A percentile compares a stretch with the other conserved stretches of the same genome.
Evolutionary conservation across 2,329 filamentous ascomycete genomes (phyloP).

Genomic region (Pseudocercospora macadamiae): DNA sequence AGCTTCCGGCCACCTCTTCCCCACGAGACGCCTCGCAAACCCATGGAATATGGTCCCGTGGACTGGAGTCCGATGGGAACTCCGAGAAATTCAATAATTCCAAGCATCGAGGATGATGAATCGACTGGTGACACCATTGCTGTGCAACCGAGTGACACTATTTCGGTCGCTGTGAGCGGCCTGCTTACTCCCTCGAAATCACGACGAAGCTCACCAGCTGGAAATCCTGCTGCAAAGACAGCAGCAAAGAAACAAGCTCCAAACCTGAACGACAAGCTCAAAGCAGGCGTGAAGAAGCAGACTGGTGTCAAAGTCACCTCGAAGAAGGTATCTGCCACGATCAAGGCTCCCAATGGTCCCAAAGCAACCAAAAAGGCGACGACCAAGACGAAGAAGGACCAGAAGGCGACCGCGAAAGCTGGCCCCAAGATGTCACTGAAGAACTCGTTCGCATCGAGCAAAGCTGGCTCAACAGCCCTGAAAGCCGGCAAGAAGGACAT

Average conservation of each 20-base stretch:
- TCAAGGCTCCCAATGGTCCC: slow-evolving; percentile 28
- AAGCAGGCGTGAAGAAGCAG: slow-evolving; percentile 23
- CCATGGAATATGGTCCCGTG: slow-evolving; percentile 17
- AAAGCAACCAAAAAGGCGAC: slow-evolving; percentile 16
- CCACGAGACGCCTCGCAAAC: slow-evolving; percentile 27
- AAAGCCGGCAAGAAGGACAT: slow-evolving; percentile 24
- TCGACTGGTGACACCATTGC: slow-evolving; percentile 29
- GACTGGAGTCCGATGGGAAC: slow-evolving; percentile 27
- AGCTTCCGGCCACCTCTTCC: slow-evolving; percentile 34
- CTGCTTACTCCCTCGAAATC: slow-evolving; percentile 41
- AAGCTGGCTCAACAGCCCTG: slow-evolving; percentile 24
- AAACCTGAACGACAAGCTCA: slow-evolving; percentile 25
- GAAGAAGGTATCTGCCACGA: slow-evolving; percentile 11
- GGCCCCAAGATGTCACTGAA: slow-evolving; percentile 24
- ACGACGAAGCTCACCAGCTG: slow-evolving; percentile 29
- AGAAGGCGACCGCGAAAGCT: slow-evolving; percentile 6
- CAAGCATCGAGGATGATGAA: slow-evolving; percentile 31
- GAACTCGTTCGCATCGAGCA: slow-evolving; percentile 30
- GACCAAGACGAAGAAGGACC: slow-evolving; percentile 17
- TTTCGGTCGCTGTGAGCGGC: slow-evolving; percentile 17
- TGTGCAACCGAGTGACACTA: slow-evolving; percentile 15
- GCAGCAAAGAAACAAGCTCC: slow-evolving; percentile 19
- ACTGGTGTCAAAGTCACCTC: slow-evolving; percentile 17
- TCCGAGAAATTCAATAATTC: slow-evolving; percentile 24
- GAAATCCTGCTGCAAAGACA: not conserved